Conservation (phyloP, 495 filamentous ascomycete genomes). For the Gamarada debralockiae region DNA sequence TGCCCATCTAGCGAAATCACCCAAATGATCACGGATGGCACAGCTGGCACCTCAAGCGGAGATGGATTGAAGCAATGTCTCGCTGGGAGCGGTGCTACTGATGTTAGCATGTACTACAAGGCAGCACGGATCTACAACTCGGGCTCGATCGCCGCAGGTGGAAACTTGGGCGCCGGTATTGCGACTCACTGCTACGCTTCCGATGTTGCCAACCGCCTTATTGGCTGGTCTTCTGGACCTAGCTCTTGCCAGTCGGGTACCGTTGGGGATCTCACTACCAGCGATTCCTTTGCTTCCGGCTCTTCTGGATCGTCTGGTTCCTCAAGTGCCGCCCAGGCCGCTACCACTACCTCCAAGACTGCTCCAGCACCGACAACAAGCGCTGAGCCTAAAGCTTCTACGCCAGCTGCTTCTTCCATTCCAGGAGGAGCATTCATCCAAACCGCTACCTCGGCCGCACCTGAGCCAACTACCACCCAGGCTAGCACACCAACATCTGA, state of each 20-base stretch:
- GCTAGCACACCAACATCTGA: not conserved
- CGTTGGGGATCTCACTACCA: not conserved
- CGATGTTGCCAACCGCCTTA: slow-evolving; percentile 42
- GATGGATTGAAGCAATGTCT: not conserved
- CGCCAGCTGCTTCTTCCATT: not conserved
- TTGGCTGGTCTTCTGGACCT: slow-evolving; percentile 24
- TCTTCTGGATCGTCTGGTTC: not conserved
- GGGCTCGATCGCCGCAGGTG: slow-evolving; percentile 27
- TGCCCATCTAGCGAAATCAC: slow-evolving; percentile 3
- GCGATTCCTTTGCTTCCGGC: not conserved
- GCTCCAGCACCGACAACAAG: not conserved
- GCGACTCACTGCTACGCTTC: slow-evolving; percentile 46
- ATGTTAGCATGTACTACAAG: slow-evolving; percentile 46
- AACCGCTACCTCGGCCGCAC: not conserved
- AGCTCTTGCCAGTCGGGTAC: not conserved
- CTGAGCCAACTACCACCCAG: not conserved
- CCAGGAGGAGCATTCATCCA: not conserved
- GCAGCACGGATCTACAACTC: slow-evolving; percentile 53
- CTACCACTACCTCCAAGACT: not conserved
- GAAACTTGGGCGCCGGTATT: not conserved
- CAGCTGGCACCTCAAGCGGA: not conserved
- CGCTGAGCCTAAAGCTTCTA: not conserved
- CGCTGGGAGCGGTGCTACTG: slow-evolving; percentile 32
- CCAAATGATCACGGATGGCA: not conserved
- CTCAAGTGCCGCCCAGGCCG: not conserved